Evolutionary conservation across 805 yeast species (phyloP).

Genomic region (Cyberlindnera nakhonratchasimensis): DNA sequence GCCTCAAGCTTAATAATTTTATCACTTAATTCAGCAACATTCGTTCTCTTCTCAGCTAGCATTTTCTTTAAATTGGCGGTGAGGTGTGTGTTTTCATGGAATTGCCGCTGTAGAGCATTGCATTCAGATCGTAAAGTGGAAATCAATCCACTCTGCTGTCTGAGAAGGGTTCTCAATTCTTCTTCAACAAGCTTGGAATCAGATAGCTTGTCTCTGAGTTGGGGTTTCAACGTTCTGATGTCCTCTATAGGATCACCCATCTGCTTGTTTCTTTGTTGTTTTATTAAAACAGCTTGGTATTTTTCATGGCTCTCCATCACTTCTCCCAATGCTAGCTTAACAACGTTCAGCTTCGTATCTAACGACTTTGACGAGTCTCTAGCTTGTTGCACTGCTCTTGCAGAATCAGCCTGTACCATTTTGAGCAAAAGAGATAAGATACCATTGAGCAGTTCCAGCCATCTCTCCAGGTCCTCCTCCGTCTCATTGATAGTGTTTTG

Average conservation of each 20-base stretch:
- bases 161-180: constrained; percentile 15
- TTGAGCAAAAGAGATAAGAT: constrained; percentile 14
- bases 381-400: constrained; percentile 21
- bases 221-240: background rate
- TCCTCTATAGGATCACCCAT: background rate
- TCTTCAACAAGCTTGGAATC: constrained; percentile 16
- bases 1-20: constrained; percentile 17
- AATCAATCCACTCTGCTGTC: constrained; percentile 17
- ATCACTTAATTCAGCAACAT: constrained; percentile 15
- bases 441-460: constrained; percentile 17
- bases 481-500: constrained; percentile 3
- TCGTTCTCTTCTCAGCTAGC: constrained; percentile 19
- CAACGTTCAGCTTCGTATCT: constrained; percentile 23
- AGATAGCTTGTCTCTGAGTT: constrained; percentile 13
- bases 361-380: constrained; percentile 20
- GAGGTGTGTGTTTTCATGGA: constrained; percentile 16
- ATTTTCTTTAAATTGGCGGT: constrained; percentile 15
- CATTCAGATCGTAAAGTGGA: constrained; percentile 17
- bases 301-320: constrained; percentile 9
- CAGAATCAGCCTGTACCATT: constrained; percentile 18
- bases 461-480: constrained; percentile 7
- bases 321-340: constrained; percentile 21
- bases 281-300: background rate
- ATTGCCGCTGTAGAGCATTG: constrained; percentile 10
- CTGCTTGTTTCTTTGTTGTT: constrained; percentile 2